Base-by-base conservation (phyloP, 345 rosid genomes). In the Mangifera indica region DNA sequence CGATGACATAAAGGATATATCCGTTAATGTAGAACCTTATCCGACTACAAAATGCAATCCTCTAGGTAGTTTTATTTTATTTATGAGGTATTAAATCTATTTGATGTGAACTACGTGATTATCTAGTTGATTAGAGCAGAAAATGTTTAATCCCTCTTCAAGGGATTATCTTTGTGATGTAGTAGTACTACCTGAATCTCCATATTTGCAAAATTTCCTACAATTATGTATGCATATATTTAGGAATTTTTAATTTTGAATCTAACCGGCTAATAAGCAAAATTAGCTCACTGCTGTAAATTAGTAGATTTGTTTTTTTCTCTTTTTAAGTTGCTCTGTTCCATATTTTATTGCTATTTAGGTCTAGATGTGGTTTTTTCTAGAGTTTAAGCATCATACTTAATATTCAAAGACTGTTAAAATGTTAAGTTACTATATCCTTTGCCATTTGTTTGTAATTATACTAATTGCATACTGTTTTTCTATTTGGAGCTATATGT, bases 1-100 rank as follows among this genome's bases (percentile, higher is more conserved):
- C 49, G 86, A 87, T 40, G 84, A 80, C 37, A 20, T 80, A 0
- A 92, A 80, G 70, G 87, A 83, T 72, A 60, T 74, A 10, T 75
- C 75, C 66, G 79, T 72, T 79, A 86, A 81, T 77, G 81, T 78
- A 72, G 86, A 80, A 70, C 63, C 83, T 18, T 58, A 22, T 69
- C 70, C 58, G 60, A 60, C 76, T 58, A 63, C 78, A 37, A 82
- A 73, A 66, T 79, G 72, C 40, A 70, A 77, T 73, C 52, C 82
- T 67, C 76, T 75, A 76, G 94, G 90, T 89, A 86, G 24, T 62
- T 75, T 84, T 75, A 67, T 46, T 29, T 3, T n/a, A n/a, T 57
- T 45, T 55, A 40, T 52, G 4, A 42, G 54, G 60, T 51, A 32
- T 32, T 55, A 49, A 29, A 54, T 20, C 24, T 25, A 69, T 52